A percentile compares a stretch with the other conserved stretches of the same genome.
Conservation (phyloP, 768 basidiomycete species). For the Suillus sp. region DNA sequence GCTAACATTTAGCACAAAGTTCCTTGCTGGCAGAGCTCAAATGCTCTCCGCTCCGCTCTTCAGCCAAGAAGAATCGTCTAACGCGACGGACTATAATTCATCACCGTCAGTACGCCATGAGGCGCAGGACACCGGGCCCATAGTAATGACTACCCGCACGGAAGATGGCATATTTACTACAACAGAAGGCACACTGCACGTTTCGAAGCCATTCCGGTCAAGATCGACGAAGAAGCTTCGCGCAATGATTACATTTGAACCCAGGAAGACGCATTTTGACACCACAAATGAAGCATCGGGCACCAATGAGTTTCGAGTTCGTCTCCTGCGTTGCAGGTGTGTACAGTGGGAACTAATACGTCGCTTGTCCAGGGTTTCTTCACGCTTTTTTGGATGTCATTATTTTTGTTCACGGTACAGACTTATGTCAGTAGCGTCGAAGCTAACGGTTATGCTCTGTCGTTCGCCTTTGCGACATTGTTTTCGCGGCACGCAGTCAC, state of each 20-base stretch:
- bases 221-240: conserved; percentile 74
- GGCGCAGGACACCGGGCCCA: not conserved
- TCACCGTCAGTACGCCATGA: not conserved
- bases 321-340: not conserved
- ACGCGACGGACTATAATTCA: conserved; percentile 12
- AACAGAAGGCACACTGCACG: conserved; percentile 66
- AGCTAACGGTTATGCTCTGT: conserved; percentile 74
- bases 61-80: not conserved
- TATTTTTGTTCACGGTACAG: conserved; percentile 79
- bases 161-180: conserved; percentile 45
- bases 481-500: conserved; percentile 84
- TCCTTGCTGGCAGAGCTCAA: not conserved
- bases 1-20: not conserved
- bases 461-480: conserved; percentile 79
- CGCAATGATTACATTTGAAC: conserved; percentile 83
- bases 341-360: conserved; percentile 1
- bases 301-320: conserved; percentile 83
- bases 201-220: conserved; percentile 77
- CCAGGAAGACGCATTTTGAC: conserved; percentile 86
- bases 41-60: conserved; percentile 2
- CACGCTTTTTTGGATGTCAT: conserved; percentile 89
- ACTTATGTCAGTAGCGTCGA: conserved; percentile 80
- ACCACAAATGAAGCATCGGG: conserved; percentile 71
- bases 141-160: conserved; percentile 11
- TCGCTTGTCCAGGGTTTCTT: conserved; percentile 79